Base-by-base conservation (phyloP, 1,284 basidiomycete species). In the Rhizoctonia solani region DNA sequence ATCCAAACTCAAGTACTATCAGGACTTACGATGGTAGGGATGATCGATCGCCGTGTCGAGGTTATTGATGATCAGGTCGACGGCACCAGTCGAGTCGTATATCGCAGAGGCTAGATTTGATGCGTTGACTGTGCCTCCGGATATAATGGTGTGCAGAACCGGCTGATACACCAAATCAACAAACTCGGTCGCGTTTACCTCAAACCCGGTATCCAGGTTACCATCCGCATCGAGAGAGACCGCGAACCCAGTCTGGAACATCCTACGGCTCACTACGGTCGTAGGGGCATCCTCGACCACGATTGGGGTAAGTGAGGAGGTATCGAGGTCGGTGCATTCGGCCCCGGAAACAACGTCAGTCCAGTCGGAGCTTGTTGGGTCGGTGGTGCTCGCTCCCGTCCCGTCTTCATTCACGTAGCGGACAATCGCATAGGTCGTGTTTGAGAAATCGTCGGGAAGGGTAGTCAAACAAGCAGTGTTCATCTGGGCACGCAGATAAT, bases 401-500 rank as follows among this genome's bases (percentile, higher is more conserved):
- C 41, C 54, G 3, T 68, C 41, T 29, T 63, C 69, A 27, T 67
- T 56, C 13, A 54, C 71, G 47, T 76, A 79, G 61, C 74, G 71
- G 11, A 80, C 54, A 25, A 80, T 71, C 0, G 76, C 78, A 29
- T 66, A 50, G n/a, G 54, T 44, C 39, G 47, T 54, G 27, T 52
- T 23, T 21, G 54, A 19, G 34, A 56, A 47, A 74, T 75, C 70
- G 77, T 77, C 54, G 76, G 75, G 49, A 73, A 75, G 71, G 73
- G 78, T 74, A 4, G 76, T 75, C 59, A 76, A 76, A 66, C 74
- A 73, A 1, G 73, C 72, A 29, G 73, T 70, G 54, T 80, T 76
- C 41, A 82, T 71, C 47, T 69, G 72, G 1, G 79, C 76, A 9
- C 82, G 76, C 74, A 83, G 75, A 79, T 79, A 78, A 73, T 77